Base-by-base conservation (phyloP, 208 protist species). In the Spongospora subterranea region DNA sequence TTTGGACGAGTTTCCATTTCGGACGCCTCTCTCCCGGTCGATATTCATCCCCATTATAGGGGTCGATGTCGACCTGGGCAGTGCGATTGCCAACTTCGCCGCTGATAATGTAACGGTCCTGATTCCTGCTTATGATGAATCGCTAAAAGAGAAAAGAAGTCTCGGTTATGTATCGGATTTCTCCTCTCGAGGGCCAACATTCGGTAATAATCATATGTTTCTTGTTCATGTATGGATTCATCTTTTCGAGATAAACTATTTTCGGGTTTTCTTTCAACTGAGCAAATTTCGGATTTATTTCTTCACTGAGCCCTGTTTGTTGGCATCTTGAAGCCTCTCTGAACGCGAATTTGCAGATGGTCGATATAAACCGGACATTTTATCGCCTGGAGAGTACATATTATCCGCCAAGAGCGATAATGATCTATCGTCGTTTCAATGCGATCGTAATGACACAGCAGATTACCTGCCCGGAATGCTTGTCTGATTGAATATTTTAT, bases 361-460 rank as follows among this genome's bases (percentile, higher is more conserved):
- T 29, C 41, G 88, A 20, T 39, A 77, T 40, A 92, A 92, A 35
- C 91, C 91, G 6, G 91, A 92, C 45, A 88, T 92, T 91, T 60
- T 92, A 41, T 40, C 91, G 0, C 91, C 91, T 13, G 91, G 91
- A 0, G 11, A 88, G 39, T 82, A 82, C 71, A 82, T 82, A 20
- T 17, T 82, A n/a, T 82, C 71, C 6, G 71, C 71, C n/a, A 82
- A 82, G n/a, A 82, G 71, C 71, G 71, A 82, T n/a, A 6, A 40
- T 6, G 35, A 82, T 43, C 71, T 82, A 43, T 40, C 6, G 17
- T 39, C 17, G 6, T 82, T 82, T n/a, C 71, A 82, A n/a, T 82
- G 71, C 71, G 71, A 82, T 82, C 71, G 71, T 82, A 82, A n/a
- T 6, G 71, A 60, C 24, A 60, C 50, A 60, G n/a, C n/a, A n/a